A percentile compares a stretch with the other conserved stretches of the same genome.
These are phyloP conservation scores for Neostapfia colusana DNA, from an alignment of 176 grass and related monocot species.

Conservation along the genomic window DNA sequence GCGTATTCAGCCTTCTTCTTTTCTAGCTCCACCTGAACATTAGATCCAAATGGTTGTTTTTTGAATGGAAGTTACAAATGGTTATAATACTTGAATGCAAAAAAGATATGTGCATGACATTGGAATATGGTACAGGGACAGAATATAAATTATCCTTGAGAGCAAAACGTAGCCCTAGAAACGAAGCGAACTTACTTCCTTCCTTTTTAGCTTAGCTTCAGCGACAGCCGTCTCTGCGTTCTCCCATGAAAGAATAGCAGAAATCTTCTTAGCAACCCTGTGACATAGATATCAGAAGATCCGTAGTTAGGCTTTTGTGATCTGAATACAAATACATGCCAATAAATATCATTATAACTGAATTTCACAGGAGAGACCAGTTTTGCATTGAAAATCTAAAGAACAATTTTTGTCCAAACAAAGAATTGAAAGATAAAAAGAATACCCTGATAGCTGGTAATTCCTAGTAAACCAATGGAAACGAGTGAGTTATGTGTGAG, in stretches of 20 bases:
- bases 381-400: background rate
- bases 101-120: background rate
- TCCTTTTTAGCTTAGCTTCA: slow-evolving; percentile 68
- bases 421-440: background rate
- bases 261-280: slow-evolving; percentile 74
- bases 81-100: no score
- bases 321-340: background rate
- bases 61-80: no score
- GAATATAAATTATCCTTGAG: background rate
- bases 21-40: slow-evolving; percentile 67
- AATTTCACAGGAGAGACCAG: background rate
- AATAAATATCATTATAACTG: background rate
- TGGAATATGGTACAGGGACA: background rate
- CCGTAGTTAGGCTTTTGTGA: background rate
- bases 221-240: slow-evolving; percentile 67
- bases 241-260: slow-evolving; percentile 76
- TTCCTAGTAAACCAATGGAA: background rate
- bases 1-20: slow-evolving; percentile 73
- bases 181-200: slow-evolving; percentile 55
- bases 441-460: background rate
- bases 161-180: background rate
- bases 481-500: background rate
- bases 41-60: background rate
- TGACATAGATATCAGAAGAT: background rate
- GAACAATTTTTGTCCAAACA: background rate